Conservation (phyloP, 192 early-diverging fungal species). For the Coemansia nantahalensis region DNA sequence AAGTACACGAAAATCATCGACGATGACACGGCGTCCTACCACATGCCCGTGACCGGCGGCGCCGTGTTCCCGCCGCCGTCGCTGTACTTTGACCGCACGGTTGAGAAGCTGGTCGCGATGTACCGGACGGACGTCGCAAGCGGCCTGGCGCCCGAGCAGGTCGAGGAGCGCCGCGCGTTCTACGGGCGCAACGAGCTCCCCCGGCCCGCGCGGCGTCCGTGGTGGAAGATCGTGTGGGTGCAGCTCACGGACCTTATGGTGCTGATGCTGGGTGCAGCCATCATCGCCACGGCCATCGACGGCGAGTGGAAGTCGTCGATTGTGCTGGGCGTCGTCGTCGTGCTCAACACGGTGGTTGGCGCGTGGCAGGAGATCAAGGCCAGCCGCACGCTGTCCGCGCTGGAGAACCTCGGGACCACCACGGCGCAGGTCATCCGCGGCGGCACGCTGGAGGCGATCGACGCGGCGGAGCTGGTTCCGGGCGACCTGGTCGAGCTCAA, state of each 20-base stretch:
- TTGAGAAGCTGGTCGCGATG: slow-evolving; percentile 83
- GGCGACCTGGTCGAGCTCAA: slow-evolving; percentile 85
- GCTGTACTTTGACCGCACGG: slow-evolving; percentile 92
- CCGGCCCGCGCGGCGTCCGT: slow-evolving; percentile 68
- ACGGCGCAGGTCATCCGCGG: slow-evolving; percentile 76
- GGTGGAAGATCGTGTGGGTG: slow-evolving; percentile 74
- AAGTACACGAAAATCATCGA: slow-evolving; percentile 57
- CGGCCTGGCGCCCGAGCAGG: slow-evolving; percentile 62
- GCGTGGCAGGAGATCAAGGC: slow-evolving; percentile 96
- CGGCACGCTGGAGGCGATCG: slow-evolving; percentile 70
- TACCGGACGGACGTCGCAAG: slow-evolving; percentile 62
- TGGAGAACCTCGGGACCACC: slow-evolving; percentile 79
- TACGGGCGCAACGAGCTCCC: slow-evolving; percentile 89
- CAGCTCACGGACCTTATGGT: slow-evolving; percentile 97
- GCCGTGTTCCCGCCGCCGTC: slow-evolving; percentile 56
- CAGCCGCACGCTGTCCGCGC: slow-evolving; percentile 86
- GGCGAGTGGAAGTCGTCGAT: slow-evolving; percentile 79
- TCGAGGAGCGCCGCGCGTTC: slow-evolving; percentile 64
- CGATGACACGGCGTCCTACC: slow-evolving; percentile 47
- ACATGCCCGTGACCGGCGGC: slow-evolving; percentile 52
- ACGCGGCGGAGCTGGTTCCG: slow-evolving; percentile 75
- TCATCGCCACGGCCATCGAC: slow-evolving; percentile 78
- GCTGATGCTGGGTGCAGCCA: slow-evolving; percentile 76
- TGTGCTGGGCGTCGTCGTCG: slow-evolving; percentile 78
- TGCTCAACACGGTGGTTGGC: slow-evolving; percentile 89